Base-by-base conservation (phyloP, 306 rosid species). In the Geum urbanum region DNA sequence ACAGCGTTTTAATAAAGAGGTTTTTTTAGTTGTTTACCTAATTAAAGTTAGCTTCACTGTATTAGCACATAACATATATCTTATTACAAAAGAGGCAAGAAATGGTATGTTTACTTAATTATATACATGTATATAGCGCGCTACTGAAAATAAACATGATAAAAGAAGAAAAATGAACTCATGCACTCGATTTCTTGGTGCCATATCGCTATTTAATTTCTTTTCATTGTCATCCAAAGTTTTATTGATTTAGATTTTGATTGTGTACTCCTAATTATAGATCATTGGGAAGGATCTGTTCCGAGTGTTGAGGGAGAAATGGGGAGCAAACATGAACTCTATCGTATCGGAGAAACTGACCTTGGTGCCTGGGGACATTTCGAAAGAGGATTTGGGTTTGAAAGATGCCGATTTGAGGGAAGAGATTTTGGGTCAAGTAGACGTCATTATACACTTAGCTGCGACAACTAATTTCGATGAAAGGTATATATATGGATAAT, bases 391-490 rank as follows among this genome's bases (percentile, higher is more conserved):
- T 71, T 75, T 89, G 83, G 88, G 85, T 4, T 53, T 89, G 80
- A 81, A 82, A 47, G 88, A 84, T 56, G 66, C 80, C 4, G 59
- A 22, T 64, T 51, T 89, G 49, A 74, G 72, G 67, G 78, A 87
- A 41, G 83, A 87, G 52, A 80, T 92, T 59, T 52, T 58, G 69
- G 70, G 54, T 37, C 77, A 87, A 43, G 58, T 84, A 0, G 84
- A 89, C 75, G 83, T 79, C 40, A 86, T 92, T 20, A 65, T 89
- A 41, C 87, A 92, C 72, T 72, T 92, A 7, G 98, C 96, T 61
- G 96, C 96, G 44, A 86, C 90, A 0, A 92, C 98, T 16, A 86
- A 86, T 19, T 89, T 92, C 22, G 81, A 89, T 70, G 95, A 89
- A 78, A 89, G 98, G 98, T 87, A 74, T 6, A 2, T 18, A 27